Percentiles rank a stretch among this genome's conserved stretches.
phyloP scores from a whole-genome alignment of 169 alveolate genomes.

The Babesia caballi region DNA sequence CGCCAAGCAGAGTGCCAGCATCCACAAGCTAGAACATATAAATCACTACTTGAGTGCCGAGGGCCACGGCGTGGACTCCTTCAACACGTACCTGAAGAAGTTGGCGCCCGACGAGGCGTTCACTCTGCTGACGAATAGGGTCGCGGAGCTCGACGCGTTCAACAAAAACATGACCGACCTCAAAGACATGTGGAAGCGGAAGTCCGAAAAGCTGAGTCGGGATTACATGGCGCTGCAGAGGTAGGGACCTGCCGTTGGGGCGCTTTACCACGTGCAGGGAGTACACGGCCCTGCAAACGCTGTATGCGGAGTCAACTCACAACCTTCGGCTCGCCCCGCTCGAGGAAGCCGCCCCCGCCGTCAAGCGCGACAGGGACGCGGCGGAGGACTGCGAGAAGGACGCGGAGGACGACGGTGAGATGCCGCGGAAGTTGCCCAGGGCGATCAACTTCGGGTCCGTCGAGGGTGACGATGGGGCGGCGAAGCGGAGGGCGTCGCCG shows the following conservation, averaged over 20 bases:
- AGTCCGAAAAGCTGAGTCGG: slow-evolving; percentile 23
- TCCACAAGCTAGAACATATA: slow-evolving; percentile 20
- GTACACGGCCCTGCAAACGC: background rate
- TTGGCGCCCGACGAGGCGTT: slow-evolving; percentile 21
- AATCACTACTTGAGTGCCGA: slow-evolving; percentile 20
- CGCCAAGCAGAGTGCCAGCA: background rate
- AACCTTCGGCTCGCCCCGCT: background rate
- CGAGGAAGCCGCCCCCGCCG: background rate
- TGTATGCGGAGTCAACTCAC: background rate
- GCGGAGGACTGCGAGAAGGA: too few species aligned
- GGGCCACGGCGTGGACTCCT: background rate
- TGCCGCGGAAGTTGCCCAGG: background rate
- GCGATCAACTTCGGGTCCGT: background rate
- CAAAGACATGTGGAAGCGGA: slow-evolving; percentile 32
- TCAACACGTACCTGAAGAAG: background rate
- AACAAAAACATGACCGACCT: slow-evolving; percentile 7
- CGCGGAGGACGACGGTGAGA: background rate
- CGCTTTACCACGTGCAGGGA: too few species aligned
- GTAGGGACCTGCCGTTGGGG: too few species aligned
- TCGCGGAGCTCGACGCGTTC: slow-evolving; percentile 35
- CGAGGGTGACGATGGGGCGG: too few species aligned
- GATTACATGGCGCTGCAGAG: slow-evolving; percentile 18
- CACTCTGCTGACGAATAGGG: slow-evolving; percentile 29
- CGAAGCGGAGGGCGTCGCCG: too few species aligned
- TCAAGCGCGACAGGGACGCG: background rate